Base-by-base conservation (phyloP, 2,329 filamentous ascomycete species). In the Drechmeria coniospora region DNA sequence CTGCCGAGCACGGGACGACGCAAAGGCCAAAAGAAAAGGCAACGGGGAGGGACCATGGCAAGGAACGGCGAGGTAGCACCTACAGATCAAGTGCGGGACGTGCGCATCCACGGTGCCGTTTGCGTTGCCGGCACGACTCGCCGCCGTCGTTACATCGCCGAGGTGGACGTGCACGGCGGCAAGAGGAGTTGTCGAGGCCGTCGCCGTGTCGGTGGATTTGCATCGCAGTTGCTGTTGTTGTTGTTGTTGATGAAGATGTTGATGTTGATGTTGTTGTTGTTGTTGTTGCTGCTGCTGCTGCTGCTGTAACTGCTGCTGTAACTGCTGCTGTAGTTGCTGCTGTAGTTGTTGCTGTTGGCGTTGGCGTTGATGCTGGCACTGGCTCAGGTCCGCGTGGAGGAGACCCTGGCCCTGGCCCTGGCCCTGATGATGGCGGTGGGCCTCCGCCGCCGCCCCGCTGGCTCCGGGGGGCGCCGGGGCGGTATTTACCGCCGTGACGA, bases 21-120 rank as follows among this genome's bases (percentile, higher is more conserved):
- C n/a, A n/a, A n/a, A n/a, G n/a, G n/a, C n/a, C n/a, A n/a, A n/a
- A n/a, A n/a, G n/a, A n/a, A n/a, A n/a, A n/a, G n/a, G n/a, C n/a
- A n/a, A n/a, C n/a, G n/a, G n/a, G n/a, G n/a, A n/a, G n/a, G n/a
- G n/a, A n/a, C n/a, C n/a, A n/a, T n/a, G n/a, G n/a, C n/a, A n/a
- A 10, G 16, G 10, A 19, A 26, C 31, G 18, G 31, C 24, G 17
- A 22, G 29, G 19, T 25, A 33, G 37, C 32, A 57, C 61, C 58
- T 57, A 65, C 61, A 61, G 37, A 61, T 50, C 42, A 61, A 50
- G 44, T 61, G 57, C 38, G 60, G 54, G 32, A 59, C 51, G 38
- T 64, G 61, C 43, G 50, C 51, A 23, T 63, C 56, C 25, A 50
- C 37, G 26, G 36, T 41, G 20, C 36, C 40, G 20, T 14, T 18